Conservation (phyloP, 2,329 filamentous ascomycete genomes). For the Nectriaceae sp. region DNA sequence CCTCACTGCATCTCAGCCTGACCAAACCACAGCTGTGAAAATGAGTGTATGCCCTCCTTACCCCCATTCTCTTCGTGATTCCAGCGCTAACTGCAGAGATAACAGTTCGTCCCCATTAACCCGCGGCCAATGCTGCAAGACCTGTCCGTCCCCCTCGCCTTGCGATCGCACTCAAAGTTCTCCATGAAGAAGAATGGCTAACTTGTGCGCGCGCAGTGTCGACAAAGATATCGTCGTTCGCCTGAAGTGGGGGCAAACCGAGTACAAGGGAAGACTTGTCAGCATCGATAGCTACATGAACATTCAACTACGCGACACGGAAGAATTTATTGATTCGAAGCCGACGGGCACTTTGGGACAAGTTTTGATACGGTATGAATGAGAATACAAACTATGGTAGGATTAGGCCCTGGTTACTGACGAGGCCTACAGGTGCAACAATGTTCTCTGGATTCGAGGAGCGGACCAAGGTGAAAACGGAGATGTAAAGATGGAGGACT, state of each 20-base stretch:
- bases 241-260: conserved; percentile 96
- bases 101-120: conserved; percentile 84
- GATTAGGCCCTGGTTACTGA: neutral
- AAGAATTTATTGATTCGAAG: conserved; percentile 90
- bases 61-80: conserved; percentile 19
- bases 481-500: conserved; percentile 62
- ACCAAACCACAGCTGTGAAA: no score
- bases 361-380: conserved; percentile 80
- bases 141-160: conserved; percentile 46
- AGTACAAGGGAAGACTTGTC: conserved; percentile 93
- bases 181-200: neutral
- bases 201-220: conserved; percentile 45
- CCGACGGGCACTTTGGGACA: conserved; percentile 83
- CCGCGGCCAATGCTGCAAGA: conserved; percentile 94
- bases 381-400: neutral
- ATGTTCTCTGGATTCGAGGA: conserved; percentile 87
- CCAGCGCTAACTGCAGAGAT: conserved; percentile 26
- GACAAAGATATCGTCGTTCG: conserved; percentile 89
- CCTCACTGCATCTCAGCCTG: no score
- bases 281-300: conserved; percentile 99
- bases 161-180: neutral
- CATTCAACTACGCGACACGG: conserved; percentile 85
- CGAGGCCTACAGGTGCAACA: conserved; percentile 74
- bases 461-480: conserved; percentile 53
- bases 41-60: neutral